A percentile compares a stretch with the other conserved stretches of the same genome.
phyloP scores from a whole-genome alignment of 2,329 filamentous ascomycete genomes.

The Talaromyces sp. region DNA sequence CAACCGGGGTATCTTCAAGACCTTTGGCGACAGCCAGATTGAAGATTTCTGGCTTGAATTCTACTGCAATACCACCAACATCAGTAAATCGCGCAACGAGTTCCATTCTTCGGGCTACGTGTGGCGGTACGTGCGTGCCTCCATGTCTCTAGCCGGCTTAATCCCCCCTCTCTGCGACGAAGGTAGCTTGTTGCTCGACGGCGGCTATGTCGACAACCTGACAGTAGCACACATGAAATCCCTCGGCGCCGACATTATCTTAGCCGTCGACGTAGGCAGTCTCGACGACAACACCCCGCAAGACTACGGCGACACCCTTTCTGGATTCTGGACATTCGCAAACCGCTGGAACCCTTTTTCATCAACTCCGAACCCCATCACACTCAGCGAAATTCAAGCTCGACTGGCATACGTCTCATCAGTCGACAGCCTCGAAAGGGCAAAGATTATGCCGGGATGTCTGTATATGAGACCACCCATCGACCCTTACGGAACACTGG shows the following conservation, averaged over 20 bases:
- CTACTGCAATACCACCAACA: slow-evolving; percentile 99
- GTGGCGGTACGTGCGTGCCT: slow-evolving; percentile 94
- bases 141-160: slow-evolving; percentile 92
- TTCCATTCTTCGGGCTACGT: slow-evolving; percentile 96
- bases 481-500: slow-evolving; percentile 87
- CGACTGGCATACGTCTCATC: slow-evolving; percentile 91
- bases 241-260: slow-evolving; percentile 88
- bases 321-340: slow-evolving; percentile 88
- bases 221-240: slow-evolving; percentile 97
- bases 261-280: slow-evolving; percentile 90
- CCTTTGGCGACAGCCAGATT: slow-evolving; percentile 93
- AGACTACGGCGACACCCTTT: slow-evolving; percentile 87
- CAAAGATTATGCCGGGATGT: slow-evolving; percentile 86
- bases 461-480: slow-evolving; percentile 96
- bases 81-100: slow-evolving; percentile 87
- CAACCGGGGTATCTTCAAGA: slow-evolving; percentile 98
- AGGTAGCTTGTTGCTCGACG: slow-evolving; percentile 92
- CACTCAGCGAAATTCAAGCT: slow-evolving; percentile 92
- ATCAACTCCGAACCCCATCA: slow-evolving; percentile 83
- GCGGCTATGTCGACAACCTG: slow-evolving; percentile 94
- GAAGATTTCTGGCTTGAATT: slow-evolving; percentile 99
- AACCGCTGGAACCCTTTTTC: slow-evolving; percentile 98
- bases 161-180: slow-evolving; percentile 94
- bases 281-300: slow-evolving; percentile 91
- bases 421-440: slow-evolving; percentile 88